A percentile compares a stretch with the other conserved stretches of the same genome.
Conservation (phyloP, 768 basidiomycete genomes). For the Amanita rubescens region DNA sequence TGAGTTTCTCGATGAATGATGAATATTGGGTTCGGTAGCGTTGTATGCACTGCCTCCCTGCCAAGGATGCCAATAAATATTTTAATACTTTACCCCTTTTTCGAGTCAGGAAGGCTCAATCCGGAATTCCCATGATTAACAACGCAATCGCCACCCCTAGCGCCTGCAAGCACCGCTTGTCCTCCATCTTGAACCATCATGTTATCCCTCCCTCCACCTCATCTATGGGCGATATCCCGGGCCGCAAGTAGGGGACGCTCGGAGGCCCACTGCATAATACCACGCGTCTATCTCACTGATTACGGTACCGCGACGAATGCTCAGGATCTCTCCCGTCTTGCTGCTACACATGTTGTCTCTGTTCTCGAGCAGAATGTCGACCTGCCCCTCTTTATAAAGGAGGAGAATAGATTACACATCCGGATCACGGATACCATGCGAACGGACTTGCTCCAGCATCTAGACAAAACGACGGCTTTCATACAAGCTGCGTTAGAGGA, state of each 20-base stretch:
- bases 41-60: no score
- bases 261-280: conserved; percentile 23
- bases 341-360: conserved; percentile 70
- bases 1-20: neutral
- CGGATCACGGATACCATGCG: conserved; percentile 31
- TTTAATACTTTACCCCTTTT: no score
- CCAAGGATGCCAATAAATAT: no score
- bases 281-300: conserved; percentile 58
- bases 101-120: no score
- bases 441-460: conserved; percentile 36
- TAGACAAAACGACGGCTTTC: conserved; percentile 44
- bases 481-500: conserved; percentile 41
- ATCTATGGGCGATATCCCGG: conserved; percentile 20
- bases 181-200: conserved; percentile 13
- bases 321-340: conserved; percentile 42
- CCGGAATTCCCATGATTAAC: no score
- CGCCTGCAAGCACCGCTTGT: conserved; percentile 2
- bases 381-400: conserved; percentile 38
- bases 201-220: conserved; percentile 27
- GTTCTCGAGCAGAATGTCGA: conserved; percentile 45
- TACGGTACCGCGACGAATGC: conserved; percentile 45
- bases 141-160: no score
- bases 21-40: no score
- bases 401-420: conserved; percentile 43
- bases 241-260: conserved; percentile 6